Base-by-base conservation (phyloP, 208 protist genomes). In the Spongospora subterranea region DNA sequence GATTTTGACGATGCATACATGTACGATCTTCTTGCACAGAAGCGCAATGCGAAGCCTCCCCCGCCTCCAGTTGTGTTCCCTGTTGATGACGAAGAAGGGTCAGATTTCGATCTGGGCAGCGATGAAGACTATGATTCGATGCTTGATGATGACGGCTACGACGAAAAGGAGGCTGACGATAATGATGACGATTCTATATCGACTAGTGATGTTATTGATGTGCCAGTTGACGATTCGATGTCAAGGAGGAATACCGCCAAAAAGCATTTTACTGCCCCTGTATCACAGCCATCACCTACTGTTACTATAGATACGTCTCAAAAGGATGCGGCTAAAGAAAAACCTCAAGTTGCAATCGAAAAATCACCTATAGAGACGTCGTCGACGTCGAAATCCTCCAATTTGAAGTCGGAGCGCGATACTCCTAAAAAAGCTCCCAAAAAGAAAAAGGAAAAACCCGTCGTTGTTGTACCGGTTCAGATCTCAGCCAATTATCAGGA, bases 401-500 rank as follows among this genome's bases (percentile, higher is more conserved):
- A 35, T 82, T 6, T 43, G 35, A 82, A 82, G 71, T 6, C 35
- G 13, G 71, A 45, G 35, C n/a, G 40, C 13, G 71, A 82, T 20
- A 82, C 71, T 40, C 71, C 71, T 6, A 82, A 89, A 46, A 89
- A 89, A 43, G 13, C 24, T 1, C 20, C 88, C 6, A 89, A 46
- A n/a, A 6, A 89, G 88, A n/a, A n/a, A 11, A n/a, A 89, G 41
- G 50, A 89, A 50, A 39, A 88, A 39, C 32, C 17, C 32, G 13
- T 46, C 20, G n/a, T 24, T 89, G 88, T 89, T 43, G 39, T 46
- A 13, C 46, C 46, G 88, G 88, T 60, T 17, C 45, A 89, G 88
- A 43, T 60, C 88, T 89, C 88, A 13, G 88, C 88, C 32, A 46
- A 89, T 35, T 64, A 89, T 46, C 88, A 89, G 41, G 88, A 60